phyloP scores from a whole-genome alignment of 2,329 filamentous ascomycete species.

The Cadophora gregata region DNA sequence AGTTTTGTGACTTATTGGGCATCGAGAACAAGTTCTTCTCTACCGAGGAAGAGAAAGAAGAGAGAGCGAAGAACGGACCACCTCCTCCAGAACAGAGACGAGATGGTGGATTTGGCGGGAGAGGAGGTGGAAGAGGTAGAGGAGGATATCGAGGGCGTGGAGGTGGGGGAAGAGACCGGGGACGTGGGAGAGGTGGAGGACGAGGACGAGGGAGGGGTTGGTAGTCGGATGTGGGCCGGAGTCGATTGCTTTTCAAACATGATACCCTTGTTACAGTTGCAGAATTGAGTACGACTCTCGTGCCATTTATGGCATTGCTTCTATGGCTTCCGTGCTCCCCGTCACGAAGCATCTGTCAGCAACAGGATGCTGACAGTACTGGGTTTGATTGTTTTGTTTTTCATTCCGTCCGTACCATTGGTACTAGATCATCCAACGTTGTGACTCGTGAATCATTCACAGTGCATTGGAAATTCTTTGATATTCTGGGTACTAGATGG shows the following conservation, averaged over 20 bases:
- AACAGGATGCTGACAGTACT: background rate
- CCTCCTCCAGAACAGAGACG: conserved; percentile 48
- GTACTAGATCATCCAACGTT: background rate
- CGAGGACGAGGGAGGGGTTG: conserved; percentile 46
- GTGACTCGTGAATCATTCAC: background rate
- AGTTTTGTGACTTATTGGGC: conserved; percentile 79
- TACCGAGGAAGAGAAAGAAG: conserved; percentile 70
- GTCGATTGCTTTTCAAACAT: conserved; percentile 22
- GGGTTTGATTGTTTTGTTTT: background rate
- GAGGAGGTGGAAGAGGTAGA: conserved; percentile 43
- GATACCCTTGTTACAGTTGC: conserved; percentile 34
- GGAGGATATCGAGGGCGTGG: conserved; percentile 46
- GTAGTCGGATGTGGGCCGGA: conserved; percentile 21
- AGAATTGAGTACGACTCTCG: conserved; percentile 18
- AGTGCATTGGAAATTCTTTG: background rate
- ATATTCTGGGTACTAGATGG: background rate
- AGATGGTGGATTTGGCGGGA: conserved; percentile 37
- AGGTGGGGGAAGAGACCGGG: conserved; percentile 44
- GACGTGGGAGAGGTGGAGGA: conserved; percentile 39
- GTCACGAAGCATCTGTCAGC: background rate
- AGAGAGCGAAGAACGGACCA: conserved; percentile 64
- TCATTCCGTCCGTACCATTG: background rate
- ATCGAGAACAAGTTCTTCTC: conserved; percentile 79
- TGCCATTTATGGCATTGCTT: conserved; percentile 13
- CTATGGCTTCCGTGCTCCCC: conserved; percentile 15